Evolutionary conservation across 495 filamentous ascomycete species (phyloP).

Genomic region (Penicillium angulare): DNA sequence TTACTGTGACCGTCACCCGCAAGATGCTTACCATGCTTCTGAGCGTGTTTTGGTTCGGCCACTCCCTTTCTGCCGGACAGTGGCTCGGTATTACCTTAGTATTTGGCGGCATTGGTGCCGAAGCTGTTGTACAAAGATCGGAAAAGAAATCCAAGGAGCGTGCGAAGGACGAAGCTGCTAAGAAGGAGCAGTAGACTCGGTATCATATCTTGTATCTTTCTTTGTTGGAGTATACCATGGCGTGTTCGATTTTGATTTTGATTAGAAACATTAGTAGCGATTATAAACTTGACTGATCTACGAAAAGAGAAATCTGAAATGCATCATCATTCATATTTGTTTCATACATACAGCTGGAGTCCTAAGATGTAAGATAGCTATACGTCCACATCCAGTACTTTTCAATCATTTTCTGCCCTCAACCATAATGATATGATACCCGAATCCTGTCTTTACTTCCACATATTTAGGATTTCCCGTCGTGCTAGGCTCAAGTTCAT

Average conservation of each 20-base stretch:
- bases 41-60: constrained; percentile 91
- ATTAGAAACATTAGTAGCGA: no score
- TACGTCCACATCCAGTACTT: no score
- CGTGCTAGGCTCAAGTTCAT: constrained; percentile 71
- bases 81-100: constrained; percentile 90
- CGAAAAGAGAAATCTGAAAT: neutral
- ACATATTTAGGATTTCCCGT: constrained; percentile 72
- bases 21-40: constrained; percentile 99
- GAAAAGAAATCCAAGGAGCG: constrained; percentile 83
- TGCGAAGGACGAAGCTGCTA: constrained; percentile 53
- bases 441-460: constrained; percentile 79
- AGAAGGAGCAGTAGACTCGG: constrained; percentile 39
- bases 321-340: neutral
- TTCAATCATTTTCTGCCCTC: constrained; percentile 61
- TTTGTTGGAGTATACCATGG: constrained; percentile 2
- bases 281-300: no score
- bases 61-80: constrained; percentile 78
- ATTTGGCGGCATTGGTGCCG: constrained; percentile 92
- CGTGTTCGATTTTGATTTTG: no score
- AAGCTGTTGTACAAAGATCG: constrained; percentile 74
- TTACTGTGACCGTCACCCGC: constrained; percentile 93
- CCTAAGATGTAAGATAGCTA: no score
- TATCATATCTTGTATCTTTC: neutral
- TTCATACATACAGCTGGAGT: neutral
- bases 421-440: constrained; percentile 96